A percentile compares a stretch with the other conserved stretches of the same genome.
Evolutionary conservation across 1,284 basidiomycete species (phyloP).

Genomic region (Leccinum proximum): DNA sequence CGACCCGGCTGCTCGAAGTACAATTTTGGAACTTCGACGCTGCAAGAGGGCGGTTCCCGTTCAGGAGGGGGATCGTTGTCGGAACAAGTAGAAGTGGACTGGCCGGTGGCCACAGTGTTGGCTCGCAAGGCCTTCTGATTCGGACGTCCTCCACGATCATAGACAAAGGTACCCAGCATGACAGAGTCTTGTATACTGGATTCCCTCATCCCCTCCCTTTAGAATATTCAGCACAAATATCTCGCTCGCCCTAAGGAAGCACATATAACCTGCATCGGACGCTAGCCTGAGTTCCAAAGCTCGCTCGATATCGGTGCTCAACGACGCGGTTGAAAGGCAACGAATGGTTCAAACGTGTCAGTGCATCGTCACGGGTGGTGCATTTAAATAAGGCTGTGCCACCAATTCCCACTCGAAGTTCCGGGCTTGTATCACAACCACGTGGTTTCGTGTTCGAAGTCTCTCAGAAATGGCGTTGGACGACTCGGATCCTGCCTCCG

Average conservation of each 20-base stretch:
- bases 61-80: conserved; percentile 27
- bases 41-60: conserved; percentile 38
- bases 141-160: neutral
- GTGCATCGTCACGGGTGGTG: neutral
- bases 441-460: neutral
- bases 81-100: conserved; percentile 61
- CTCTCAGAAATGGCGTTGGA: conserved; percentile 15
- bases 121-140: conserved; percentile 35
- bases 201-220: neutral
- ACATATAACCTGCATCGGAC: neutral
- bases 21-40: conserved; percentile 48
- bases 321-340: conserved; percentile 11
- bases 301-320: neutral
- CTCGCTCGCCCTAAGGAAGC: neutral
- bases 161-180: neutral
- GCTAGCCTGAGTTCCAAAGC: no score
- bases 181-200: neutral
- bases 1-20: conserved; percentile 55
- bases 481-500: neutral
- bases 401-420: neutral
- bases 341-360: conserved; percentile 2
- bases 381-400: conserved; percentile 5
- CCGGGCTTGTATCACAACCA: no score
- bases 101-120: conserved; percentile 69
- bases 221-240: neutral